These are phyloP conservation scores for Vaccinium corymbosum DNA, from an alignment of 148 eudicot species.

Conservation along the genomic window DNA sequence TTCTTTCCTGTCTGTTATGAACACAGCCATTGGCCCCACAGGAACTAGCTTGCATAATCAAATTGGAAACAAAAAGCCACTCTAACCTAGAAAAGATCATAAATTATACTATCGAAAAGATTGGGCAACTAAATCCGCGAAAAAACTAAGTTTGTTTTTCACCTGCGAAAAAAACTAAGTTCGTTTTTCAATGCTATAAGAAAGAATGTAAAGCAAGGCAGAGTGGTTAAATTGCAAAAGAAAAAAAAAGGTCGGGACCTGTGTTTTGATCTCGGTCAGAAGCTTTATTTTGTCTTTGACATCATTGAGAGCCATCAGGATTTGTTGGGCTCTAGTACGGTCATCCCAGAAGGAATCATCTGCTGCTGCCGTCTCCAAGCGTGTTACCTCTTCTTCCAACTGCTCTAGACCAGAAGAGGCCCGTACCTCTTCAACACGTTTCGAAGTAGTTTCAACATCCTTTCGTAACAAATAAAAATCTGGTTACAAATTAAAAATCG, in stretches of 20 bases:
- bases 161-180: neutral
- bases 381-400: conserved; percentile 63
- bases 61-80: neutral
- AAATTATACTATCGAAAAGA: neutral
- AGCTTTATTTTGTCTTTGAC: conserved; percentile 75
- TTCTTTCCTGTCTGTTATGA: neutral
- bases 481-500: conserved; percentile 24
- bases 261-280: conserved; percentile 66
- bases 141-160: neutral
- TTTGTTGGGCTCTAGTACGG: conserved; percentile 82
- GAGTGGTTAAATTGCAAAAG: conserved; percentile 9
- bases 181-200: neutral
- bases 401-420: conserved; percentile 66
- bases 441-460: conserved; percentile 61
- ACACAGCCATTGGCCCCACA: neutral
- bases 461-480: conserved; percentile 86
- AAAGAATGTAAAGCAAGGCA: conserved; percentile 3
- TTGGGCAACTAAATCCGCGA: neutral
- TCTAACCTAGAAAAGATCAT: conserved; percentile 2
- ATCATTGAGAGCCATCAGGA: conserved; percentile 72
- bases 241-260: conserved; percentile 41
- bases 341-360: conserved; percentile 92
- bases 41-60: neutral
- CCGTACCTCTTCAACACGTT: conserved; percentile 75
- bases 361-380: conserved; percentile 69